Evolutionary conservation across 1,139 yeast genomes (phyloP).

Genomic region (Saccharomyces hybrid): DNA sequence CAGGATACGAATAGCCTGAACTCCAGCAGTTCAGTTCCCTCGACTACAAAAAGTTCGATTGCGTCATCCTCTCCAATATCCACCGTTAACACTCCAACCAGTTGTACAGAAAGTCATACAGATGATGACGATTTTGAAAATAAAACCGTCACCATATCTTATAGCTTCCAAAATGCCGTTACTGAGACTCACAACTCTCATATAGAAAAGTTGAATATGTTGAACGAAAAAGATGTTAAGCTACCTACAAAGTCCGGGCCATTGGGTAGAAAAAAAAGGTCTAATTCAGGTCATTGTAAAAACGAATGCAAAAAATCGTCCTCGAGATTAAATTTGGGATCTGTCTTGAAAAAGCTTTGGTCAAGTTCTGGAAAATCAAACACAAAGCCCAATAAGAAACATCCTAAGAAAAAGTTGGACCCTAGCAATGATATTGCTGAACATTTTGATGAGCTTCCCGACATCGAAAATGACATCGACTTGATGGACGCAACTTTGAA

Average conservation of each 20-base stretch:
- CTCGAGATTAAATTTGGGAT: neutral
- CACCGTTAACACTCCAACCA: neutral
- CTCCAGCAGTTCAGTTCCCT: neutral
- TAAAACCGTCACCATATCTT: neutral
- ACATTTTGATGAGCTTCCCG: neutral
- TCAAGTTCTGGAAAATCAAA: neutral
- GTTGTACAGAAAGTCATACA: conserved; percentile 2
- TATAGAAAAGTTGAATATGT: neutral
- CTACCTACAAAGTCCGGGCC: neutral
- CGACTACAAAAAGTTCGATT: neutral
- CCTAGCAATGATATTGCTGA: neutral
- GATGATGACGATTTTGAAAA: conserved; percentile 6
- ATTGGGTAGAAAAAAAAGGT: neutral
- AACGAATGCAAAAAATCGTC: neutral
- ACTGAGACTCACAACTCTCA: conserved; percentile 4
- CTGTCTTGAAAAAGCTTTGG: neutral
- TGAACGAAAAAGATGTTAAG: neutral
- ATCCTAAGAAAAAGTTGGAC: neutral
- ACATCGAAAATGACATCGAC: neutral
- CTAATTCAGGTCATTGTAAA: neutral
- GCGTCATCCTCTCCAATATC: neutral
- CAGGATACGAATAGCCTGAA: neutral
- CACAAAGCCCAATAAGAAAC: neutral
- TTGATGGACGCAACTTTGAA: neutral
- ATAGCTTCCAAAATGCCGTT: neutral